These are phyloP conservation scores for Manihot esculenta DNA, from an alignment of 441 rosid species.

Conservation along the genomic window DNA sequence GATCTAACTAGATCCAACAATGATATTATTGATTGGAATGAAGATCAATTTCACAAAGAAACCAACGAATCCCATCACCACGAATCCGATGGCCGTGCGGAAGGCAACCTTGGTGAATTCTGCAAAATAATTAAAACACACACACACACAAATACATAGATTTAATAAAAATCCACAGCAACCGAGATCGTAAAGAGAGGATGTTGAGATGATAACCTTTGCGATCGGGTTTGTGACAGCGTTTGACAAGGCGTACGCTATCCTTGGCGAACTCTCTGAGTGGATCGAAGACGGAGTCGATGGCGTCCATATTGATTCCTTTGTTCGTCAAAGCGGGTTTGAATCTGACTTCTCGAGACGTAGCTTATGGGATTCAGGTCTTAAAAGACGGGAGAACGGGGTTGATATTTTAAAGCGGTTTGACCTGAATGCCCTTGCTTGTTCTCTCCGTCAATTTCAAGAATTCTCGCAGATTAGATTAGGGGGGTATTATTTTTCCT, in stretches of 20 bases:
- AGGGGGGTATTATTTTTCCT: too few species aligned
- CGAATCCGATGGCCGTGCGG: conserved; percentile 83
- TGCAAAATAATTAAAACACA: conserved; percentile 11
- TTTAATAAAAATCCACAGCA: not conserved
- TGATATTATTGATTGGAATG: conserved; percentile 82
- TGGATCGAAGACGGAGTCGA: conserved; percentile 67
- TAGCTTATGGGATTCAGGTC: too few species aligned
- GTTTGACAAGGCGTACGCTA: conserved; percentile 84
- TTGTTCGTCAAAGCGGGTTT: too few species aligned
- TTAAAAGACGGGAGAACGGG: too few species aligned
- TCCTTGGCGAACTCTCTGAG: conserved; percentile 80
- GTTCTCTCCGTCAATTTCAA: too few species aligned
- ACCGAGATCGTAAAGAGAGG: not conserved
- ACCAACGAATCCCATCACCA: conserved; percentile 86
- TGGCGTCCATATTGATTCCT: conserved; percentile 50
- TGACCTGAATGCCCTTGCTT: too few species aligned
- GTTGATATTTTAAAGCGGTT: not conserved
- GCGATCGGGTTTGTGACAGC: conserved; percentile 94
- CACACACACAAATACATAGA: not conserved
- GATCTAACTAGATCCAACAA: conserved; percentile 60
- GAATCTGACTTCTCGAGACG: not conserved
- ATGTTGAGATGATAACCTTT: conserved; percentile 42
- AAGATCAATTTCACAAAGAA: conserved; percentile 86
- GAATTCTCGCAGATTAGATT: too few species aligned
- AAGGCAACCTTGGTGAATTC: conserved; percentile 82